phyloP scores from a whole-genome alignment of 345 rosid species.

The Dipteronia dyeriana region DNA sequence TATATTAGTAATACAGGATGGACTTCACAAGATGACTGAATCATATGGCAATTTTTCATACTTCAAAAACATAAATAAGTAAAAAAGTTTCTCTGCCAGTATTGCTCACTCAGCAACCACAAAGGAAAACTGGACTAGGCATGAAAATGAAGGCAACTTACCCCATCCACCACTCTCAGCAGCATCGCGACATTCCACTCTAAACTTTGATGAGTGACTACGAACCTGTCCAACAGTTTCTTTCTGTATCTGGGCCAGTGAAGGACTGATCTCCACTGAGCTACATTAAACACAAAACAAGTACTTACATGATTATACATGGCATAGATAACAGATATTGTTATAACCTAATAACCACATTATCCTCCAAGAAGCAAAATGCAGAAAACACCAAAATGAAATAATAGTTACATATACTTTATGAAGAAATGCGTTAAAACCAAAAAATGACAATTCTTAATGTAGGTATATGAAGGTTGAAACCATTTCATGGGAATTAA shows the following conservation, averaged over 20 bases:
- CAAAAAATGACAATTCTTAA: neutral
- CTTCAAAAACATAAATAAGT: neutral
- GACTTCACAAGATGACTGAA: constrained; percentile 2
- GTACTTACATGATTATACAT: constrained; percentile 12
- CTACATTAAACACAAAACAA: constrained; percentile 44
- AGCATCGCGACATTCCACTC: constrained; percentile 93
- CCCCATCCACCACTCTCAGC: constrained; percentile 89
- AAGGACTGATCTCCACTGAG: constrained; percentile 93
- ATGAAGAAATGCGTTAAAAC: neutral
- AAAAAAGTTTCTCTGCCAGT: neutral
- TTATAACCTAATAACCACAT: neutral
- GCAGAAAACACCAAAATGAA: neutral
- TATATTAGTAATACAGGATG: neutral
- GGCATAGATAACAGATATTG: neutral
- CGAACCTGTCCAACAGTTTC: constrained; percentile 85
- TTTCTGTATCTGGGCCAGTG: constrained; percentile 80
- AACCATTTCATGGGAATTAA: constrained; percentile 12
- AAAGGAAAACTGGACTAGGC: constrained; percentile 2
- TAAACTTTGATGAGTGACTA: constrained; percentile 80
- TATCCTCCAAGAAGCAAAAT: constrained; percentile 2
- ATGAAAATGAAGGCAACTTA: constrained; percentile 26
- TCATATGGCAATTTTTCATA: neutral
- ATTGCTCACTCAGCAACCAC: neutral
- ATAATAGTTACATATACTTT: neutral
- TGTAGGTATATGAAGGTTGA: constrained; percentile 10